Evolutionary conservation across 2,329 filamentous ascomycete species (phyloP), one percentile per base, ranked within the genome.

Genomic region (Aquanectria penicillioides): DNA sequence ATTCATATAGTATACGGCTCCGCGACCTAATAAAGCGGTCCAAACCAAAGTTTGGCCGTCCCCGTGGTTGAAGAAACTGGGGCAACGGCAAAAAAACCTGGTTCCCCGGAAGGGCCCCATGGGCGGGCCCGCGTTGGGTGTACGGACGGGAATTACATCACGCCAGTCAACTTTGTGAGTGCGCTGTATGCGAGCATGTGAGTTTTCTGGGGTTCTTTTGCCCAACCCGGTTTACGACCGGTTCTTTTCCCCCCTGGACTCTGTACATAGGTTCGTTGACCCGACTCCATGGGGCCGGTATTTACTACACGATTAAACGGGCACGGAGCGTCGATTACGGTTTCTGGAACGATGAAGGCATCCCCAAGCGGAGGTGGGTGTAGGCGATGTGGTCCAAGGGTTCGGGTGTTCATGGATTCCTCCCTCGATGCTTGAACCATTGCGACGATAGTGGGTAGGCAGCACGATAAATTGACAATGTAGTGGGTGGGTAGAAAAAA

Each of bases 1-100:
- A 37, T 60, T 62, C 56, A 66, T 66, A 69, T 67, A 67, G 47
- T 62, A 52, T 44, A 34, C 40, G 25, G 48, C 47, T 40, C 20
- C 38, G 43, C 33, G 26, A 28, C 38, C 28, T 28, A 28, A 31
- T 31, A 29, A 25, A 20, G 29, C 49, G 26, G 23, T 37, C 33
- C 34, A 36, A 29, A 22, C 40, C n/a, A 40, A 22, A 36, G 34
- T 37, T 38, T 13, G 31, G 46, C 26, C 43, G 22, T 33, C 15
- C 43, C 29, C 25, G 36, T 41, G 34, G 40, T 36, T 54, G 18
- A 8, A 17, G 23, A 54, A 54, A 41, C 52, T 31, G 52, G 52
- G 52, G 52, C 52, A 49, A 43, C 52, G 43, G 52, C 52, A 43
- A 49, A 56, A 41, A 46, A 55, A 41, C 41, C 20, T 33, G 52